Evolutionary conservation across 176 grass and related monocot species (phyloP).

Genomic region (Cocos nucifera): DNA sequence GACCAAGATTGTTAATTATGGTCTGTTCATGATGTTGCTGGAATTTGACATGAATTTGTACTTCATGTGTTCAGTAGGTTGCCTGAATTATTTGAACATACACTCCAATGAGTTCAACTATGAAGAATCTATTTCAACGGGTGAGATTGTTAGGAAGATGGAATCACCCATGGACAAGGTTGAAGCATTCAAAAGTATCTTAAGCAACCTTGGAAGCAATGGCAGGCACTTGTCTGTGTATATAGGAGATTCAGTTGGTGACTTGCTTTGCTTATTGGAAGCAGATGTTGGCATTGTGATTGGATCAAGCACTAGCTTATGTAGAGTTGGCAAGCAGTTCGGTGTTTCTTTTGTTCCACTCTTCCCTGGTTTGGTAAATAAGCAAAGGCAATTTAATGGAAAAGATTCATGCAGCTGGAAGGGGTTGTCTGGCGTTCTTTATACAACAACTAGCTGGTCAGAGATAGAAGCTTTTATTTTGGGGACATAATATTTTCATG

Average conservation of each 20-base stretch:
- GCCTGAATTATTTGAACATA: conserved; percentile 60
- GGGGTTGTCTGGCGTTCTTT: conserved; percentile 62
- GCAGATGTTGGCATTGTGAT: conserved; percentile 90
- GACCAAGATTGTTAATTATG: too few species aligned
- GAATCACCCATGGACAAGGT: conserved; percentile 74
- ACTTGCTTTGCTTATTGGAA: conserved; percentile 90
- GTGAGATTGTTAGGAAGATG: conserved; percentile 66
- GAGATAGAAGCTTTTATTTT: conserved; percentile 82
- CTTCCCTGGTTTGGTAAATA: conserved; percentile 54
- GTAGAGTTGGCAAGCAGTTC: conserved; percentile 72
- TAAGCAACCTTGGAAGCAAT: conserved; percentile 15
- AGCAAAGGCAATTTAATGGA: conserved; percentile 45
- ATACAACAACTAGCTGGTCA: conserved; percentile 84
- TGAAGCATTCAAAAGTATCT: conserved; percentile 60
- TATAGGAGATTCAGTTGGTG: conserved; percentile 84
- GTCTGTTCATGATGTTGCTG: too few species aligned
- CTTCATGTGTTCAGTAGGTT: conserved; percentile 47
- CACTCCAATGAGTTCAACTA: conserved; percentile 90
- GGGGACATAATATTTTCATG: conserved; percentile 53
- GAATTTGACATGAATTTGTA: too few species aligned
- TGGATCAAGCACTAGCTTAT: conserved; percentile 67
- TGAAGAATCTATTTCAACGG: conserved; percentile 75
- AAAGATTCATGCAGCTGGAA: conserved; percentile 39
- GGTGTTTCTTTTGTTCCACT: conserved; percentile 71
- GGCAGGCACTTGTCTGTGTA: conserved; percentile 44